Base-by-base conservation (phyloP, 208 protist genomes). In the Acanthamoeba culbertsoni region DNA sequence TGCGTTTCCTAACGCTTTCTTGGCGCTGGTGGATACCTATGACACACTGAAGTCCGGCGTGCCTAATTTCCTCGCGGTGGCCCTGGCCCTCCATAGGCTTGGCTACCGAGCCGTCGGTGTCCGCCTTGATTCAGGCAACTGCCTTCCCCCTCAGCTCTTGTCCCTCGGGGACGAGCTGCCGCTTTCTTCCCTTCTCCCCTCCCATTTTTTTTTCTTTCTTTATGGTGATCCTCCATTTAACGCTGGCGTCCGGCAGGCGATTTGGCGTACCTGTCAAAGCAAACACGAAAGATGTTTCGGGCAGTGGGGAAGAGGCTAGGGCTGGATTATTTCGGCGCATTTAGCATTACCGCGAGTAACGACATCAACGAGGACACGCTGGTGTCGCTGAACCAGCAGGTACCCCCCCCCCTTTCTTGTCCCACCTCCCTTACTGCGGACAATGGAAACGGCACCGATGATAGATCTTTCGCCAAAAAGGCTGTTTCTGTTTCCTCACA, bases 1-100 rank as follows among this genome's bases (percentile, higher is more conserved):
- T 59, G 90, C 97, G 16, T 99, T 98, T 37, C 98, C 98, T 2
- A 92, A 71, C 59, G 86, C 62, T 18, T 98, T 98, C 86, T 62
- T 99, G 0, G 97, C 97, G 31, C 95, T 99, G 6, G 96, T 98
- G 0, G 98, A 99, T 91, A 98, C 98, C 1, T 99, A 99, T 82
- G 95, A 98, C 79, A 98, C 97, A 4, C 46, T 98, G 4, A 59
- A 96, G 26, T 95, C 86, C 12, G 97, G 96, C 53, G 91, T 97
- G 12, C 79, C 53, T 12, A 98, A 98, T 93, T 98, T 98, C 84
- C 23, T 98, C 0, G 51, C 59, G 45, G 95, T 98, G 20, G 90
- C 97, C 0, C 88, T 96, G 28, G 97, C 96, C 28, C 86, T 98
- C 37, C 1, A 96, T 53, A 35, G 94, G 28, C 46, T 96, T 2